Conservation (phyloP, 768 basidiomycete genomes). For the Cystofilobasidium ferigula region DNA sequence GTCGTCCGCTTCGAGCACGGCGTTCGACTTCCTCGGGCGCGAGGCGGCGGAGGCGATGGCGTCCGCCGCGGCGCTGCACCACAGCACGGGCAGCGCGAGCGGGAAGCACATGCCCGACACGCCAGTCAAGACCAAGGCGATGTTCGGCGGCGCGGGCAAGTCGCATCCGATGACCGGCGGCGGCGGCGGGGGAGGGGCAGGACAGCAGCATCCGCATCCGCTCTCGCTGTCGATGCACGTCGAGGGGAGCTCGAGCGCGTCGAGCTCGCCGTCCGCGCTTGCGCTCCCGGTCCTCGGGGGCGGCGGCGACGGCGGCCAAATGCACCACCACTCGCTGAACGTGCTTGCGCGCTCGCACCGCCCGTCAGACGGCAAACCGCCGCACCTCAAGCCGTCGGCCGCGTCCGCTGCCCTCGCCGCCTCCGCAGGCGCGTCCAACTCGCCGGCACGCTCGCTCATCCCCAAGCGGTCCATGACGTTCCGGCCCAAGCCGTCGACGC, state of each 20-base stretch:
- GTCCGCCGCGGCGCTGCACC: slow-evolving; percentile 20
- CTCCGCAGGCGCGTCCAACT: neutral
- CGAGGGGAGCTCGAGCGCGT: slow-evolving; percentile 6
- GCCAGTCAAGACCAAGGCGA: slow-evolving; percentile 31
- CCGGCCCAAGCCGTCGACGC: slow-evolving; percentile 10
- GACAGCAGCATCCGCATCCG: slow-evolving; percentile 16
- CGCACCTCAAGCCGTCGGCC: neutral
- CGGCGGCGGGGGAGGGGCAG: neutral
- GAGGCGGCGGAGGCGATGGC: slow-evolving; percentile 25
- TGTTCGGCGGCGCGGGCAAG: slow-evolving; percentile 26
- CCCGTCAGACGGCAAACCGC: slow-evolving; percentile 17
- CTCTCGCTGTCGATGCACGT: slow-evolving; percentile 20
- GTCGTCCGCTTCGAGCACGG: neutral
- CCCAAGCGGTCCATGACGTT: slow-evolving; percentile 14
- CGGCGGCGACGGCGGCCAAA: neutral
- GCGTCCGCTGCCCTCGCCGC: neutral
- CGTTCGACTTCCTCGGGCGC: slow-evolving; percentile 25
- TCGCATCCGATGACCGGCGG: too few relatives aligned
- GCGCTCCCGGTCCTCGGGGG: slow-evolving; percentile 5
- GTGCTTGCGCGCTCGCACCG: slow-evolving; percentile 22
- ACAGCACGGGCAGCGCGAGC: slow-evolving; percentile 2
- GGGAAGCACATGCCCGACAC: slow-evolving; percentile 34
- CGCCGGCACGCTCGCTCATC: slow-evolving; percentile 14
- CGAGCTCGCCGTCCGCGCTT: slow-evolving; percentile 13
- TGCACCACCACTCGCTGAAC: slow-evolving; percentile 16